Base-by-base conservation (phyloP, 176 grass and related monocot genomes). In the Paspalum vaginatum region DNA sequence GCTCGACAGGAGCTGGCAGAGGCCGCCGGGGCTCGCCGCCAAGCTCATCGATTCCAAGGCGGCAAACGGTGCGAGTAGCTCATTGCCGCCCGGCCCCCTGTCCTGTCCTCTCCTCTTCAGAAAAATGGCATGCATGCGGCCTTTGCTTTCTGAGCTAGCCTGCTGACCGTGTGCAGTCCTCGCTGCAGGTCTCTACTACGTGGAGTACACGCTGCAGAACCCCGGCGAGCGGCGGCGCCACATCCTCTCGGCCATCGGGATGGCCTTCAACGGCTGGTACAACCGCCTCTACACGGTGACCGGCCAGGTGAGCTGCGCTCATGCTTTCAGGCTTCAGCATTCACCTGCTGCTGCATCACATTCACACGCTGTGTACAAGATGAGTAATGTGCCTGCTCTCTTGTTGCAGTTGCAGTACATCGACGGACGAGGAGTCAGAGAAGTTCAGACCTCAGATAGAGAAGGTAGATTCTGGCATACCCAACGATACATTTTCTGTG, bases 211-310 rank as follows among this genome's bases (percentile, higher is more conserved):
- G 62, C 80, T 98, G 87, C 92, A 98, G 84, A 85, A 84, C 80
- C 92, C 92, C 60, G 92, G 96, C 27, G 96, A 98, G 51, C 87
- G 59, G 79, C 85, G 91, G 58, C 85, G 90, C 27, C 96, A 98
- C 77, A 87, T 98, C 85, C 41, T 98, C 55, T 95, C 88, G 20
- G 90, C 84, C 42, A 79, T 95, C 47, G 96, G 96, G 46, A 87
- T 98, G 81, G 88, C 92, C 17, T 92, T 85, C 81, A 92, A 98
- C 88, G 96, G 90, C 74, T 95, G 92, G 92, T 93, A 95, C 85
- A 95, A 95, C 55, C 63, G 90, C 39, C 86, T 99, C 17, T 95
- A 99, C 81, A 99, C 92, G 37, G 90, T 99, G 68, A 99, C 96
- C 13, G 92, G 96, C 58, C 94, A 91, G 87, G 91, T 92, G 57